phyloP scores from a whole-genome alignment of 1,139 yeast genomes.

The Suhomyces panamericanus region DNA sequence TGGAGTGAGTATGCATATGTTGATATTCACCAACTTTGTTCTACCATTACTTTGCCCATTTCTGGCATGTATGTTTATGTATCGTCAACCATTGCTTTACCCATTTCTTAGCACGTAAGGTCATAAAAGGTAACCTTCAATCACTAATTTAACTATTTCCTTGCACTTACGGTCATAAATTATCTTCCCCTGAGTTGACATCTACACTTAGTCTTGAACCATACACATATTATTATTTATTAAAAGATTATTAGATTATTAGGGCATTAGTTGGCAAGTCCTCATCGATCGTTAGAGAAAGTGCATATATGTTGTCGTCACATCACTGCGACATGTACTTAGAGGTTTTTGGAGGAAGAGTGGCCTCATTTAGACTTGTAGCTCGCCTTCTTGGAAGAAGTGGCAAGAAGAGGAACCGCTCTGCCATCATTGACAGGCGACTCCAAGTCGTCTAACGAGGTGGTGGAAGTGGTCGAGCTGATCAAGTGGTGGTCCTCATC shows the following conservation, averaged over 20 bases:
- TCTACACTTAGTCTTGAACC: not conserved
- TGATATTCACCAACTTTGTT: no score
- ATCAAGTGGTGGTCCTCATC: slow-evolving; percentile 25
- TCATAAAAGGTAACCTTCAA: no score
- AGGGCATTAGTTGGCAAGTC: slow-evolving; percentile 4
- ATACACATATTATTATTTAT: slow-evolving; percentile 1
- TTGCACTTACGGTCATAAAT: no score
- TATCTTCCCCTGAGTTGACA: no score
- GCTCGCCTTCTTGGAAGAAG: slow-evolving; percentile 2
- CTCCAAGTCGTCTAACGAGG: slow-evolving; percentile 36
- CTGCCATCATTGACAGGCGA: slow-evolving; percentile 1
- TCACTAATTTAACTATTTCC: no score
- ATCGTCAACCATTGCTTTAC: no score
- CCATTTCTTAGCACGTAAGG: no score
- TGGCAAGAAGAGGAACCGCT: slow-evolving; percentile 1
- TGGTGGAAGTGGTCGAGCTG: slow-evolving; percentile 32
- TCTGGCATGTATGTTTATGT: no score
- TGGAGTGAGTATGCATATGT: no score
- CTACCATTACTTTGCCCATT: no score
- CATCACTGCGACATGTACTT: slow-evolving; percentile 1
- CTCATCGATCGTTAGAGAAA: slow-evolving; percentile 1
- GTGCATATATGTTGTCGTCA: slow-evolving; percentile 3
- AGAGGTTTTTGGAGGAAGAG: not conserved
- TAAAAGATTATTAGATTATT: slow-evolving; percentile 2
- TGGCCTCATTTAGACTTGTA: slow-evolving; percentile 2